Conservation (phyloP, 306 rosid genomes). For the Glycine tomentella region DNA sequence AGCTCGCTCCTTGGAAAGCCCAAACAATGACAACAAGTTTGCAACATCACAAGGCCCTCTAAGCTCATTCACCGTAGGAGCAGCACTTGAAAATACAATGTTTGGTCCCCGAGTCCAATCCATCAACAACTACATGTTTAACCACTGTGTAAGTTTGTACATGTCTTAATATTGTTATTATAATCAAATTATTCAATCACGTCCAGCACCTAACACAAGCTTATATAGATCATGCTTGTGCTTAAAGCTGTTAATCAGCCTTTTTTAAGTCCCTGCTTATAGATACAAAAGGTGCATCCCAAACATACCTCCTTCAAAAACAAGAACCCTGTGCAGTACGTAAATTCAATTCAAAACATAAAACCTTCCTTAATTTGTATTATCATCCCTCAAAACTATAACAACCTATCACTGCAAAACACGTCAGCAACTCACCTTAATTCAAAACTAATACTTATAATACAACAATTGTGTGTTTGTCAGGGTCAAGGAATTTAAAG, state of each 20-base stretch:
- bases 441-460: not conserved
- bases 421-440: not conserved
- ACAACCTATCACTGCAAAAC: conserved; percentile 19
- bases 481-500: not conserved
- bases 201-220: conserved; percentile 2
- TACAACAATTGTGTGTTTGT: not conserved
- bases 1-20: conserved; percentile 78
- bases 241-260: not conserved
- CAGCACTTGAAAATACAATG: conserved; percentile 79
- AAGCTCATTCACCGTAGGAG: conserved; percentile 73
- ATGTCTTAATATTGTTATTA: not conserved
- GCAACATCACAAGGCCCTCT: conserved; percentile 95
- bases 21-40: conserved; percentile 76
- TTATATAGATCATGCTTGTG: conserved; percentile 8
- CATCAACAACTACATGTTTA: conserved; percentile 67
- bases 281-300: not conserved
- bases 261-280: not conserved
- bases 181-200: not conserved
- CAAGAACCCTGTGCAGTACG: conserved; percentile 8
- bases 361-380: not conserved
- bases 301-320: not conserved
- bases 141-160: conserved; percentile 33
- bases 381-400: not conserved
- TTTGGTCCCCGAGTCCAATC: conserved; percentile 89
- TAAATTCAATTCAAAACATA: conserved; percentile 7